Percentiles rank a stretch among this genome's conserved stretches.
phyloP scores from a whole-genome alignment of 2,329 filamentous ascomycete species.

The Penicillium sp. region DNA sequence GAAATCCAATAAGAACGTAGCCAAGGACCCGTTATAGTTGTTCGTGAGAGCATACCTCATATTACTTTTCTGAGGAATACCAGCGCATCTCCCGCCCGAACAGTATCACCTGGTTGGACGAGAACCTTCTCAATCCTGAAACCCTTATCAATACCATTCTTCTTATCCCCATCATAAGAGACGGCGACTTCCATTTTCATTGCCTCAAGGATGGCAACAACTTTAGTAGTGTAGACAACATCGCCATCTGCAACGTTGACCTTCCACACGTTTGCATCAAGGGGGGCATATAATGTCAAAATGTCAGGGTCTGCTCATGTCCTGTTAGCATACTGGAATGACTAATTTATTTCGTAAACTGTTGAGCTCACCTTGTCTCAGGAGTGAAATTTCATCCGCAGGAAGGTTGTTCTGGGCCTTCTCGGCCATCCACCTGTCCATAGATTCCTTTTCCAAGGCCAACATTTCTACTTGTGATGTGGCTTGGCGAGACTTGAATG shows the following conservation, averaged over 20 bases:
- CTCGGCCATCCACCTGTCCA: slow-evolving; percentile 33
- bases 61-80: background rate
- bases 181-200: slow-evolving; percentile 8
- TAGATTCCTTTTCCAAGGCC: slow-evolving; percentile 29
- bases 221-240: slow-evolving; percentile 16
- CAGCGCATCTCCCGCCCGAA: background rate
- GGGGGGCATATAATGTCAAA: slow-evolving; percentile 34
- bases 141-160: background rate
- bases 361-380: slow-evolving; percentile 38
- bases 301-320: slow-evolving; percentile 27
- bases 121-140: background rate
- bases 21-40: too few relatives aligned
- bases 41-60: background rate
- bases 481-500: slow-evolving; percentile 40
- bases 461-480: slow-evolving; percentile 42
- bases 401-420: slow-evolving; percentile 45
- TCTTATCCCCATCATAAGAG: background rate
- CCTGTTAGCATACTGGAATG: background rate
- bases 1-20: too few relatives aligned
- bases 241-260: slow-evolving; percentile 40
- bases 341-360: too few relatives aligned
- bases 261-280: slow-evolving; percentile 50
- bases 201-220: slow-evolving; percentile 7
- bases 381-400: slow-evolving; percentile 42
- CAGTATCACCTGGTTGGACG: background rate